Percentiles rank a stretch among this genome's conserved stretches.
phyloP scores from a whole-genome alignment of 768 basidiomycete species.

The Mycena haematopus region DNA sequence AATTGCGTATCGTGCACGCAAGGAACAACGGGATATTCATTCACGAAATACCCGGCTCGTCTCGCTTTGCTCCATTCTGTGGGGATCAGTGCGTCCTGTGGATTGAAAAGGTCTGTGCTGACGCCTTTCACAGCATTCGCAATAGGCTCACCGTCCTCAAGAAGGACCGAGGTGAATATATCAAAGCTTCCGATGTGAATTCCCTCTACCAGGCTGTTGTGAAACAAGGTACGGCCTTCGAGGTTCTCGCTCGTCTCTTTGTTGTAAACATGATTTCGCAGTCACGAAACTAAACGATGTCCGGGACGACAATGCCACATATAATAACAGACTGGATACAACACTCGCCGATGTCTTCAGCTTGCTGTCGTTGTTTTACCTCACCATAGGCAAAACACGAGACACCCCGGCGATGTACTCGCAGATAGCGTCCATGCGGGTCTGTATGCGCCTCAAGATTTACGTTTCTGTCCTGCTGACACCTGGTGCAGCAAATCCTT shows the following conservation, averaged over 20 bases:
- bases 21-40: conserved; percentile 11
- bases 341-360: conserved; percentile 96
- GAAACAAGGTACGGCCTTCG: conserved; percentile 75
- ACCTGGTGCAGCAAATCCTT: conserved; percentile 77
- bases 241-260: neutral
- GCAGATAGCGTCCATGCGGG: conserved; percentile 94
- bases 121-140: conserved; percentile 69
- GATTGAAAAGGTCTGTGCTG: conserved; percentile 24
- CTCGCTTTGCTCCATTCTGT: conserved; percentile 16
- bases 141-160: conserved; percentile 94
- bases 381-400: conserved; percentile 95
- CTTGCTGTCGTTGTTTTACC: conserved; percentile 94
- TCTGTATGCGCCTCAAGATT: conserved; percentile 52
- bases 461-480: conserved; percentile 21
- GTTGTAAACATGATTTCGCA: conserved; percentile 35
- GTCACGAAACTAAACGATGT: conserved; percentile 94
- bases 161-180: conserved; percentile 91
- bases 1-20: conserved; percentile 12
- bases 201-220: conserved; percentile 91
- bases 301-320: conserved; percentile 74
- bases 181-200: conserved; percentile 93
- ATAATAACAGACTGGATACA: conserved; percentile 92
- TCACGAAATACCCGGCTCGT: conserved; percentile 7
- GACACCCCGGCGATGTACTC: conserved; percentile 96
- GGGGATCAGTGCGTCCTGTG: conserved; percentile 32